Conservation (phyloP, 2,329 filamentous ascomycete species). For the Colletotrichum agaves region DNA sequence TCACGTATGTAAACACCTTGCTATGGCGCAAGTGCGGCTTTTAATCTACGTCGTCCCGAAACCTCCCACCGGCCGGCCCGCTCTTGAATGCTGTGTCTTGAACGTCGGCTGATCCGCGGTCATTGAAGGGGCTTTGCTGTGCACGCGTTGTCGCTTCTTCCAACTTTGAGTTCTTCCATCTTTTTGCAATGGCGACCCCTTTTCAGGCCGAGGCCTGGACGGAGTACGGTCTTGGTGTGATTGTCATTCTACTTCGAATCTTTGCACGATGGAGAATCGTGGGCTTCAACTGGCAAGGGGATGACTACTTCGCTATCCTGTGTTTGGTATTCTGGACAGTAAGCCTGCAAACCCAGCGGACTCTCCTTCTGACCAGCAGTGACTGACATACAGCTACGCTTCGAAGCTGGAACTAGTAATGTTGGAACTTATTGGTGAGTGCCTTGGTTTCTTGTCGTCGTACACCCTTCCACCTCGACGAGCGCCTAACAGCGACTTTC, state of each 20-base stretch:
- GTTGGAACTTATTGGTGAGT: constrained; percentile 28
- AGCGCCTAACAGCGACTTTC: constrained; percentile 30
- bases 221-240: constrained; percentile 53
- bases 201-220: constrained; percentile 57
- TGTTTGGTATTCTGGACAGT: constrained; percentile 51
- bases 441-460: neutral
- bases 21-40: neutral
- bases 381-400: constrained; percentile 1
- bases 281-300: constrained; percentile 53
- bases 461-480: neutral
- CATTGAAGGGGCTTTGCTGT: neutral
- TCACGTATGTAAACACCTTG: neutral
- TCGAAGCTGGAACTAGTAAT: constrained; percentile 12
- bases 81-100: neutral
- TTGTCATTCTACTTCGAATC: constrained; percentile 52
- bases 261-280: constrained; percentile 51
- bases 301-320: constrained; percentile 55
- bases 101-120: neutral
- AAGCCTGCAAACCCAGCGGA: constrained; percentile 13
- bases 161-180: too few species aligned
- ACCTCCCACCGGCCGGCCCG: neutral
- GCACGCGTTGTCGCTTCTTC: too few species aligned
- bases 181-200: constrained; percentile 48
- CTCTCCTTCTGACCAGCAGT: too few species aligned
- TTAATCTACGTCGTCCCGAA: constrained; percentile 17